Evolutionary conservation across 768 basidiomycete genomes (phyloP), one percentile per base, ranked within the genome.

Genomic region (Suillus luteus): DNA sequence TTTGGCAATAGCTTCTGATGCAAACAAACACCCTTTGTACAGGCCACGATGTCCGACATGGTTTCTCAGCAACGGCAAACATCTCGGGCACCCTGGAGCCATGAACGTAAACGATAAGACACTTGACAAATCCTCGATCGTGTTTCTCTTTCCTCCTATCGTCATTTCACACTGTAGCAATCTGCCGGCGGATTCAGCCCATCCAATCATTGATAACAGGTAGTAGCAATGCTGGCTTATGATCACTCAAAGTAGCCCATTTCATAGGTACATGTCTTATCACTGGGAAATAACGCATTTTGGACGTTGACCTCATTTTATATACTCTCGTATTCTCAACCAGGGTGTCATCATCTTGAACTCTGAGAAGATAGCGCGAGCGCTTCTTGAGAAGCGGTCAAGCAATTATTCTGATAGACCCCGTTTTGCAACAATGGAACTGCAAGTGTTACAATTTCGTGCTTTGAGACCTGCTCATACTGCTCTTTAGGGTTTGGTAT

Each of bases 361-460:
- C 63, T 77, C 81, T 31, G 74, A 75, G 35, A 64, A 72, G 54
- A 77, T 74, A 14, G 74, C 77, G 10, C 64, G 70, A 14, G 81
- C 81, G 37, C 72, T 83, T 5, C 74, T 83, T 17, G 80, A 83
- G 65, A 80, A 78, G 59, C 73, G 80, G n/a, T 73, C 79, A 37
- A 65, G 67, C 51, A 79, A 76, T 27, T 83, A 81, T 63, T 81
- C 81, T 14, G 79, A 76, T 31, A 67, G 82, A 17, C 78, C 78
- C 69, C 61, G 41, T 5, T 61, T 66, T 57, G 72, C 76, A 27
- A 80, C 80, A 76, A 65, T 77, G 24, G 76, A 80, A 57, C 59
- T 81, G 80, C 80, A 62, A 40, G 76, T 69, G 51, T 57, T 57
- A 12, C 22, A 7, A 11, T 40, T 10, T 40, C 35, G 27, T 14